These are phyloP conservation scores for Cucurbita ficifolia DNA, from an alignment of 306 rosid genomes.

Conservation along the genomic window DNA sequence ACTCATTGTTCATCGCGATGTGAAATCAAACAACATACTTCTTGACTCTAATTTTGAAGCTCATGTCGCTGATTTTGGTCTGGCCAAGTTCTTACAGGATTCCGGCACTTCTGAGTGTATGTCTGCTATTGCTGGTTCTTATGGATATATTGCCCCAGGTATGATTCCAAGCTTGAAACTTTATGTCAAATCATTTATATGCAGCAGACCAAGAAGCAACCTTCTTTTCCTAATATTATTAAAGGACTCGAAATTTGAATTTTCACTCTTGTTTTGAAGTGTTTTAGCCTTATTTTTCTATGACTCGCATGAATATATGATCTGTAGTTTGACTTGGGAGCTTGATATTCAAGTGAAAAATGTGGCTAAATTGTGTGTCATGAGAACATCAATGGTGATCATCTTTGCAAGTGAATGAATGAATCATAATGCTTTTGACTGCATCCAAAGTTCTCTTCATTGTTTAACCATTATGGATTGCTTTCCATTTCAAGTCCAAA, in stretches of 20 bases:
- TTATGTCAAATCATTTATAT: too few relatives aligned
- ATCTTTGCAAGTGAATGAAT: neutral
- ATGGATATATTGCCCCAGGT: slow-evolving; percentile 11
- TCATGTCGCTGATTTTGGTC: slow-evolving; percentile 95
- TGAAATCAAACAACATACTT: slow-evolving; percentile 88
- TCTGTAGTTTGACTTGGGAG: neutral
- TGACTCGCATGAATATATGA: neutral
- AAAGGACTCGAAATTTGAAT: neutral
- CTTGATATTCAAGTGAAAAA: neutral
- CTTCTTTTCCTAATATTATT: neutral
- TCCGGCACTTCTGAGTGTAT: slow-evolving; percentile 66
- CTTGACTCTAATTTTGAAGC: slow-evolving; percentile 76
- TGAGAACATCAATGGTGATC: neutral
- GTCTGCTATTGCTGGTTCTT: slow-evolving; percentile 10
- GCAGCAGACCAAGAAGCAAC: too few relatives aligned
- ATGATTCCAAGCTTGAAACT: neutral
- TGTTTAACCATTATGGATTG: neutral
- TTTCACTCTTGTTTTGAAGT: neutral
- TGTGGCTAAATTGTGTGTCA: neutral
- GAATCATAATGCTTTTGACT: neutral
- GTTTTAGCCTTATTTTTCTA: neutral
- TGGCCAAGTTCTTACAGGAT: slow-evolving; percentile 91
- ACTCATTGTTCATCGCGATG: slow-evolving; percentile 75
- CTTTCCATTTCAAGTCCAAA: neutral
- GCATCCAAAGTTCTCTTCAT: neutral